Percentiles rank a stretch among this genome's conserved stretches.
Conservation (phyloP, 768 basidiomycete species). For the Bullera alba region DNA sequence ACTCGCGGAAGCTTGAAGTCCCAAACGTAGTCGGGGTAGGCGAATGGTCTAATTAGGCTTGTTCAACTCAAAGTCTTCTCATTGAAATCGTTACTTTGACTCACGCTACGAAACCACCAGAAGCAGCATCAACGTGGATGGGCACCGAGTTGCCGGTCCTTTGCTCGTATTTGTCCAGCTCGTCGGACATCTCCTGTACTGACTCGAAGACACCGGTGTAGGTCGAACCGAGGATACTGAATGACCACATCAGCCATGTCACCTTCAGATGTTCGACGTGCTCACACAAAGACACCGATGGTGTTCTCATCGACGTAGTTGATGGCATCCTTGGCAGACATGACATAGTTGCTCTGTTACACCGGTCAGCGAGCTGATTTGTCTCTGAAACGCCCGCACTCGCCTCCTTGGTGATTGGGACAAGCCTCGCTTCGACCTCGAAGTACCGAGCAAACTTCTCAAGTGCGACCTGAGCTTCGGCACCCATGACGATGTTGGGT, state of each 20-base stretch:
- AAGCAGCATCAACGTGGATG: slow-evolving; percentile 60
- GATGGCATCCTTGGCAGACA: slow-evolving; percentile 63
- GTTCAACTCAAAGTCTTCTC: too few species aligned
- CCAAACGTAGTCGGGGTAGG: slow-evolving; percentile 56
- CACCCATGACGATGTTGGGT: slow-evolving; percentile 50
- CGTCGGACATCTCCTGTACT: slow-evolving; percentile 73
- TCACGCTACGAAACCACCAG: slow-evolving; percentile 58
- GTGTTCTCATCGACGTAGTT: slow-evolving; percentile 62
- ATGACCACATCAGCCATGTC: not conserved
- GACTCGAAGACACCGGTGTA: slow-evolving; percentile 64
- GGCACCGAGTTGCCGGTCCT: slow-evolving; percentile 51
- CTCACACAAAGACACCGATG: slow-evolving; percentile 57
- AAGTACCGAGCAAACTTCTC: slow-evolving; percentile 65
- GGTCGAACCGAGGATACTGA: slow-evolving; percentile 45
- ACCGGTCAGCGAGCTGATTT: not conserved
- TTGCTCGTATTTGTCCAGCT: slow-evolving; percentile 53
- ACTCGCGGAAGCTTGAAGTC: slow-evolving; percentile 59
- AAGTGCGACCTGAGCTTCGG: slow-evolving; percentile 64
- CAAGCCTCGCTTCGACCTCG: slow-evolving; percentile 60
- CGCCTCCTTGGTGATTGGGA: slow-evolving; percentile 57
- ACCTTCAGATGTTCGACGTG: not conserved
- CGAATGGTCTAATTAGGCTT: slow-evolving; percentile 22
- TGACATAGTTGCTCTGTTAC: slow-evolving; percentile 61
- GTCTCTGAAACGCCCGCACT: not conserved
- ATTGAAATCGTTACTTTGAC: slow-evolving; percentile 48